Conservation (phyloP, 805 yeast species). For the Kluyveromyces nonfermentans region DNA sequence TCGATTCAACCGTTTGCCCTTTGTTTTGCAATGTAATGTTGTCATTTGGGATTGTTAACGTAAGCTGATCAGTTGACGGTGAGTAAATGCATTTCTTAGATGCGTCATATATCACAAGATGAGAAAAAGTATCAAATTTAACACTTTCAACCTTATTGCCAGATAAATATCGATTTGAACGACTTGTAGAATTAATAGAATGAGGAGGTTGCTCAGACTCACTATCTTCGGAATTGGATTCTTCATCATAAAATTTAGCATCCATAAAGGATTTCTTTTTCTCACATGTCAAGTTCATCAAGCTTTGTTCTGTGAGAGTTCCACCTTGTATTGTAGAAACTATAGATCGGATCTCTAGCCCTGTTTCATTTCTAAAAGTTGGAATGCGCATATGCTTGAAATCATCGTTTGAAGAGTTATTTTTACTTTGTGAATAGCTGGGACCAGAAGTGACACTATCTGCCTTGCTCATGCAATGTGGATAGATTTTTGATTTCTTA, state of each 20-base stretch:
- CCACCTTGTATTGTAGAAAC: constrained; percentile 7
- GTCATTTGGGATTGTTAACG: not conserved
- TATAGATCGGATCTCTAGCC: constrained; percentile 2
- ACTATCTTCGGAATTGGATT: not conserved
- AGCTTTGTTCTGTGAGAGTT: constrained; percentile 10
- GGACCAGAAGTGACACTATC: not conserved
- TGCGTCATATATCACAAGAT: constrained; percentile 21
- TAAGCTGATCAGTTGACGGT: not conserved
- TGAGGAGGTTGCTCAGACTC: not conserved
- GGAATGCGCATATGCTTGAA: constrained; percentile 29
- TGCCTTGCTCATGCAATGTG: not conserved
- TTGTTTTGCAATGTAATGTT: not conserved
- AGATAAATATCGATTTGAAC: not conserved
- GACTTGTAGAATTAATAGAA: not conserved
- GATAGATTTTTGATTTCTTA: not conserved
- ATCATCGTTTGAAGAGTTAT: not conserved
- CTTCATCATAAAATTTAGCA: constrained; percentile 1
- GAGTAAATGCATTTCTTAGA: constrained; percentile 11
- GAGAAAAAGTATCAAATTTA: constrained; percentile 23
- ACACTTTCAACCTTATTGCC: constrained; percentile 9
- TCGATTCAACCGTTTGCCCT: not conserved
- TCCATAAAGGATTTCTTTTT: not conserved
- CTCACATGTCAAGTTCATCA: constrained; percentile 6
- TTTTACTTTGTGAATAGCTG: not conserved
- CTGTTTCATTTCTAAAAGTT: constrained; percentile 27